Evolutionary conservation across 179 eudicot genomes (phyloP), one percentile per base, ranked within the genome.

Genomic region (Dionaea muscipula): DNA sequence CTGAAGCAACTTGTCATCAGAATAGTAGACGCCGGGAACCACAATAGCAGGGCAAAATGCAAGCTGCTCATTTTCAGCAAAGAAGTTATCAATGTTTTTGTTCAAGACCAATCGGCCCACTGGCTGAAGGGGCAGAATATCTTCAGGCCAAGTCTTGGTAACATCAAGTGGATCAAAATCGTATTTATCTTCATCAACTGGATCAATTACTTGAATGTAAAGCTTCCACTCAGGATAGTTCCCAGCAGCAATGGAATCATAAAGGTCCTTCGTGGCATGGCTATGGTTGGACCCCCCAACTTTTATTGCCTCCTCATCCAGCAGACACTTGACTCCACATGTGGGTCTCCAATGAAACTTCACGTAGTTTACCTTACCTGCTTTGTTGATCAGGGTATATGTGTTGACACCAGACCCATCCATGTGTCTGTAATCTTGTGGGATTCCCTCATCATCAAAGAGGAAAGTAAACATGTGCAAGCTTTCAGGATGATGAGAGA

Each of bases 331-430:
- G 26, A 69, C 78, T 35, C 78, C 78, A 62, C 78, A 73, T 19
- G 78, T 73, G 51, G 78, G 74, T 31, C 61, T 73, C 78, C 74
- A 69, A 48, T 73, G 78, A 45, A 73, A 73, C 68, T 73, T 73
- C 39, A 73, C 78, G 37, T 65, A 73, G 38, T 69, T n/a, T 47
- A 41, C 71, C 61, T 73, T 73, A 25, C 78, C 78, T 26, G 78
- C 68, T 66, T 65, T 73, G 74, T 65, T 73, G 44, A 68, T 39
- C 35, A 73, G 54, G 43, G 69, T 73, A 25, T 68, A 73, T 13
- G 78, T 69, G 65, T 73, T 65, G 21, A 73, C 74, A 54, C 78
- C 74, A 18, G 69, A 65, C 5, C 78, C 78, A 26, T 69, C 78
- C 78, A 68, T 73, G 62, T 73, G 78, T 45, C 78, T 60, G 64